Base-by-base conservation (phyloP, 2,329 filamentous ascomycete species). In the Phialophora chinensis region DNA sequence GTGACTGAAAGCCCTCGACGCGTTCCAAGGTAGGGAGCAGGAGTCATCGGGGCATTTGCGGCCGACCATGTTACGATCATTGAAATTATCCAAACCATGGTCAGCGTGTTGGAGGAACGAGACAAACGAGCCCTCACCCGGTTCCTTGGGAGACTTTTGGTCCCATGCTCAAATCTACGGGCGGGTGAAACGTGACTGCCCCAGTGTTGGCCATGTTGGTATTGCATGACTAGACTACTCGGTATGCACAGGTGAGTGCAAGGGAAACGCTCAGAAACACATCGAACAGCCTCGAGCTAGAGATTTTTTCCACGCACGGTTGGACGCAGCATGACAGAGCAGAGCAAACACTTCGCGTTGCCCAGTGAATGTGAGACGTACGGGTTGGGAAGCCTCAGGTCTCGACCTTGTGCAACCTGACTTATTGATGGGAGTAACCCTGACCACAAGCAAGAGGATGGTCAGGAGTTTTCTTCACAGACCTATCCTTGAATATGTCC, bases 161-260 rank as follows among this genome's bases (percentile, higher is more conserved):
- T 35, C 8, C 29, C 53, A 7, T 55, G 53, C 53, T 55, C 27
- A 33, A 55, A 35, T 55, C 53, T 55, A 55, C 29, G 14, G 53
- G 53, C 17, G 29, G 17, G 4, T 33, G 7, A 33, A 33, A 17
- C 8, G 52, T 14, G 17, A 6, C 3, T 50, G 11, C 47, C 49
- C 12, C 23, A 33, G 53, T 35, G 17, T 31, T 33, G n/a, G 17
- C 12, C 25, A 27, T 17, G 25, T 55, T 55, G 11, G 8, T 4
- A 20, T 35, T 29, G n/a, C 14, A 55, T 55, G 53, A 11, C 27
- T 35, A 6, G 20, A 29, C 20, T 23, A n/a, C 14, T 42, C 12
- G 12, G 14, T 44, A n/a, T 44, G 17, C 38, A 6, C 38, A 44
- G 38, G 38, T 44, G n/a, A 44, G 38, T 52, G 49, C 49, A 10